Percentiles rank a stretch among this genome's conserved stretches.
Conservation (phyloP, 371 early-diverging fungal genomes). For the Mortierella sp. region DNA sequence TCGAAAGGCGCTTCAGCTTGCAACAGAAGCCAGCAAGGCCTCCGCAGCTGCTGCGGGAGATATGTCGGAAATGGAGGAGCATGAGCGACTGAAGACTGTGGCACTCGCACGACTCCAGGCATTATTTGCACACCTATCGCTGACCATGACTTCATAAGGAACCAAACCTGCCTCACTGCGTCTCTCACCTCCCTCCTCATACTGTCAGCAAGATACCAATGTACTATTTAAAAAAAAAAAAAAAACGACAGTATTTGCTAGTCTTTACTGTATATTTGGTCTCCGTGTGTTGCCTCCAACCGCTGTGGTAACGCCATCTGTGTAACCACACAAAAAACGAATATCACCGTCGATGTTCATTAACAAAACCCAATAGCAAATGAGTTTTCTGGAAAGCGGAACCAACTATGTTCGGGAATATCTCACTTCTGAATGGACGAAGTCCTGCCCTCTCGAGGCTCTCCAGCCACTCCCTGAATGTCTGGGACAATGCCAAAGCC, state of each 20-base stretch:
- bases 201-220: background rate
- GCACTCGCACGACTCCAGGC: constrained; percentile 48
- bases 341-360: background rate
- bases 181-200: background rate
- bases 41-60: background rate
- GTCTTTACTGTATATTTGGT: no score
- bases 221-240: no score
- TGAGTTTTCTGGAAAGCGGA: background rate
- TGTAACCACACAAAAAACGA: no score
- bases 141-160: constrained; percentile 3
- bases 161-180: no score
- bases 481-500: background rate
- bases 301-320: no score
- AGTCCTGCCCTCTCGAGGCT: constrained; percentile 3
- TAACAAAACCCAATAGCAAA: background rate
- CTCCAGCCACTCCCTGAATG: background rate
- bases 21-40: constrained; percentile 7
- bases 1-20: constrained; percentile 1
- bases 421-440: constrained; percentile 5
- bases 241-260: no score
- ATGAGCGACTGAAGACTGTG: constrained; percentile 30
- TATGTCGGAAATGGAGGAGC: constrained; percentile 3
- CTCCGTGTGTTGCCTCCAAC: no score
- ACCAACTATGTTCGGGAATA: background rate
- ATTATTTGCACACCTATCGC: constrained; percentile 37